Evolutionary conservation across 805 yeast species (phyloP), one percentile per base, ranked within the genome.

Genomic region (Kregervanrija delftensis): DNA sequence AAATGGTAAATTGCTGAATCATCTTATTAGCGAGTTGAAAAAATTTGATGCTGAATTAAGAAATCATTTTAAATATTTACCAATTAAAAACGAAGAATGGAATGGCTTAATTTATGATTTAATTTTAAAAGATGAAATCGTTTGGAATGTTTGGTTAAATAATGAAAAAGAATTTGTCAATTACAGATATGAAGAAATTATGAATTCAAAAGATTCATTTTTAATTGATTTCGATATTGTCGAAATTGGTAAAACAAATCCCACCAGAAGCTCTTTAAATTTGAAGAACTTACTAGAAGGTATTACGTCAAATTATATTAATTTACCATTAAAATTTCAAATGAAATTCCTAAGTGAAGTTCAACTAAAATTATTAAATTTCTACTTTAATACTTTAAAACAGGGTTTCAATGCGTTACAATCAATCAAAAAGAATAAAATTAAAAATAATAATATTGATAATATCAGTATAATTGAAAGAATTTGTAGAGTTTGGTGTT

Each of bases 191-290:
- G 63, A 69, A 30, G 83, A 77, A 49, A 74, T 82, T 15, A 55
- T 78, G 3, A 63, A 65, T 2, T 57, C 73, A 1, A 52, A 66
- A 0, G 69, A 74, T 50, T 78, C 85, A 0, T 78, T 81, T 59
- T 61, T 59, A 3, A 73, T 83, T 30, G 90, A 84, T 54, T 66
- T 62, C 49, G 90, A 84, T 41, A 69, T 68, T 12, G 71, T 63
- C 9, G 71, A 65, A 39, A 49, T 46, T n/a, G 60, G 59, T 6
- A 60, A 61, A 42, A 70, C 78, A 0, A 73, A 72, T 48, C 89
- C 91, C 0, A 82, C 88, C 0, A 73, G 73, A 49, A 76, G 87
- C 1, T 78, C 89, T 0, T 66, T 72, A 34, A 74, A 77, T 40
- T 58, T 84, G 48, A 70, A 70, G 37, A 79, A 79, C 52, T 59